These are phyloP conservation scores for Tetracladium marchalianum DNA, from an alignment of 495 filamentous ascomycete genomes.

Conservation along the genomic window DNA sequence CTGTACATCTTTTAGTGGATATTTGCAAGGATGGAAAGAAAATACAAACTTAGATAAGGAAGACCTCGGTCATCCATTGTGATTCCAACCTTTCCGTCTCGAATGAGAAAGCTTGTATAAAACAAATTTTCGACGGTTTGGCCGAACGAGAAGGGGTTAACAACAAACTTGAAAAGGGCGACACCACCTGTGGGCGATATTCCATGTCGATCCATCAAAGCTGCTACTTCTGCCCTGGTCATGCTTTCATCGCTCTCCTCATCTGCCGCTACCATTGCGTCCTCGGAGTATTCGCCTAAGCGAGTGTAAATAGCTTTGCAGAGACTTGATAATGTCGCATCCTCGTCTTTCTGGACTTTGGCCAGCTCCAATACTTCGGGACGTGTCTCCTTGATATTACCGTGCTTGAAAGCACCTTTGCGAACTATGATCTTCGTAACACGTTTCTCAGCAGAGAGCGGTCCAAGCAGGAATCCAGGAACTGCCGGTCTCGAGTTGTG, in stretches of 20 bases:
- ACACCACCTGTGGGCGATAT: slow-evolving; percentile 56
- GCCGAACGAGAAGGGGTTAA: slow-evolving; percentile 84
- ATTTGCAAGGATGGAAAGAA: background rate
- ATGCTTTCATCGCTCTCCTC: slow-evolving; percentile 26
- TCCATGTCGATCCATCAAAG: slow-evolving; percentile 42
- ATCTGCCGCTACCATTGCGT: slow-evolving; percentile 32
- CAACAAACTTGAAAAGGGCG: slow-evolving; percentile 69
- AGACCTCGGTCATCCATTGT: slow-evolving; percentile 51
- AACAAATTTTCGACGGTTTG: slow-evolving; percentile 98
- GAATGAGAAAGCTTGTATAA: slow-evolving; percentile 88
- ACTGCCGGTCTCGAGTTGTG: slow-evolving; percentile 64
- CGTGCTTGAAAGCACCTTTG: slow-evolving; percentile 48
- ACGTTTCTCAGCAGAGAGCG: slow-evolving; percentile 81
- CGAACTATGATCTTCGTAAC: slow-evolving; percentile 57
- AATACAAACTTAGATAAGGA: slow-evolving; percentile 58
- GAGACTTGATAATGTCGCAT: slow-evolving; percentile 58
- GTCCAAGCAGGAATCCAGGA: slow-evolving; percentile 79
- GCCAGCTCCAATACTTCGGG: slow-evolving; percentile 64
- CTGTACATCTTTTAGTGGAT: background rate
- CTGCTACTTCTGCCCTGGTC: slow-evolving; percentile 24
- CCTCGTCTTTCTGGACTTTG: slow-evolving; percentile 64
- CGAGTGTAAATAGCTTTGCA: slow-evolving; percentile 46
- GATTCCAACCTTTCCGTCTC: slow-evolving; percentile 68
- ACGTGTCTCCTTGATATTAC: slow-evolving; percentile 53
- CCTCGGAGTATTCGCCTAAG: background rate